These are phyloP conservation scores for Candida ipomoeae DNA, from an alignment of 805 yeast species.

Conservation along the genomic window DNA sequence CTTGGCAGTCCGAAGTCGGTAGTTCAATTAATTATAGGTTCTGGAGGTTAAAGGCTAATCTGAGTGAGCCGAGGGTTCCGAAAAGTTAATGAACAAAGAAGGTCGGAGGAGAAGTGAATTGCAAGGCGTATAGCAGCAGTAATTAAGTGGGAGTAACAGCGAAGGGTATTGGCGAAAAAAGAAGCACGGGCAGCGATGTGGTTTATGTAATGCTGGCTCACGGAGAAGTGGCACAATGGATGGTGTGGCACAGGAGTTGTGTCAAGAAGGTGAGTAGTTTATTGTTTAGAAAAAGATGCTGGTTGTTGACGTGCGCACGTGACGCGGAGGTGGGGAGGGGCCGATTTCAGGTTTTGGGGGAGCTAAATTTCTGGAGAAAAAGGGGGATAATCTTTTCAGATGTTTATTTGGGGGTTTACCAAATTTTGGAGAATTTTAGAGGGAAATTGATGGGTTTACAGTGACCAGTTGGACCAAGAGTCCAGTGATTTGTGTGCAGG, in stretches of 20 bases:
- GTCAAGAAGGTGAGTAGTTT: neutral
- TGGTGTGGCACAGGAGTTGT: neutral
- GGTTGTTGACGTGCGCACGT: slow-evolving; percentile 3
- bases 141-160: neutral
- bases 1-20: no score
- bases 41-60: no score
- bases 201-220: neutral
- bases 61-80: neutral
- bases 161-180: neutral
- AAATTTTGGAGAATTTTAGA: no score
- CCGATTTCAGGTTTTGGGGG: no score
- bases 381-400: no score
- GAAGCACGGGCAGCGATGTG: neutral
- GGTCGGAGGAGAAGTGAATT: neutral
- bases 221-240: neutral
- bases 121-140: neutral
- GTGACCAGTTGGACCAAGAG: no score
- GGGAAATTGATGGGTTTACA: no score
- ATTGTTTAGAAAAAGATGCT: slow-evolving; percentile 1
- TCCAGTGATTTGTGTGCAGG: no score
- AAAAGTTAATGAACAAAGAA: neutral
- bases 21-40: no score
- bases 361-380: no score
- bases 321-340: neutral
- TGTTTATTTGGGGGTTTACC: no score